Percentiles rank a stretch among this genome's conserved stretches.
These are phyloP conservation scores for Gastrolobium bilobum DNA, from an alignment of 306 rosid species.

Conservation along the genomic window DNA sequence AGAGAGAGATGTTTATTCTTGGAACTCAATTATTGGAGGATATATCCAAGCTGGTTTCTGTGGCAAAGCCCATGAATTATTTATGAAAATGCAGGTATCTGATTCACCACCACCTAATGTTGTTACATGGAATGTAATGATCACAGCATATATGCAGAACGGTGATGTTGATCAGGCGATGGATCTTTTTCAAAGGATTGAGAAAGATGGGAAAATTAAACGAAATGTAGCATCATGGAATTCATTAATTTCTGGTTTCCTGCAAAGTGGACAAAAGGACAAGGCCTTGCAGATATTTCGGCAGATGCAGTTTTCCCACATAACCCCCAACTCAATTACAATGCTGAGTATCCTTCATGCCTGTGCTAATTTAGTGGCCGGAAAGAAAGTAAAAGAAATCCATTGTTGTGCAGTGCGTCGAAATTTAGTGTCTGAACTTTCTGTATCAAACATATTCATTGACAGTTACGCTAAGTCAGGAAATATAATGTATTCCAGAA, in stretches of 20 bases:
- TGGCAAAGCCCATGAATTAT: constrained; percentile 88
- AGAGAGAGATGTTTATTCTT: constrained; percentile 81
- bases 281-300: constrained; percentile 80
- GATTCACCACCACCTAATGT: constrained; percentile 79
- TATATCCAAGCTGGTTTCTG: constrained; percentile 87
- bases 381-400: constrained; percentile 78
- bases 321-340: constrained; percentile 77
- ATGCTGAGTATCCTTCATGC: constrained; percentile 81
- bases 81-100: constrained; percentile 84
- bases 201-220: constrained; percentile 77
- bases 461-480: constrained; percentile 93
- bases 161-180: constrained; percentile 85
- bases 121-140: constrained; percentile 88
- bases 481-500: constrained; percentile 68
- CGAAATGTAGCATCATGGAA: constrained; percentile 91
- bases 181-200: constrained; percentile 83
- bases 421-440: constrained; percentile 66
- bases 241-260: constrained; percentile 82
- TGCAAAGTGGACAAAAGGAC: constrained; percentile 75
- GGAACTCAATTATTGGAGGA: constrained; percentile 97
- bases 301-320: constrained; percentile 72
- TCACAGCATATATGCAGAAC: constrained; percentile 84
- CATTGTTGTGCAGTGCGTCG: constrained; percentile 81
- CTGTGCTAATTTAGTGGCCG: constrained; percentile 75
- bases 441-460: constrained; percentile 73